These are phyloP conservation scores for Cryptococcus sp. DNA, from an alignment of 1,284 basidiomycete genomes.

Conservation along the genomic window DNA sequence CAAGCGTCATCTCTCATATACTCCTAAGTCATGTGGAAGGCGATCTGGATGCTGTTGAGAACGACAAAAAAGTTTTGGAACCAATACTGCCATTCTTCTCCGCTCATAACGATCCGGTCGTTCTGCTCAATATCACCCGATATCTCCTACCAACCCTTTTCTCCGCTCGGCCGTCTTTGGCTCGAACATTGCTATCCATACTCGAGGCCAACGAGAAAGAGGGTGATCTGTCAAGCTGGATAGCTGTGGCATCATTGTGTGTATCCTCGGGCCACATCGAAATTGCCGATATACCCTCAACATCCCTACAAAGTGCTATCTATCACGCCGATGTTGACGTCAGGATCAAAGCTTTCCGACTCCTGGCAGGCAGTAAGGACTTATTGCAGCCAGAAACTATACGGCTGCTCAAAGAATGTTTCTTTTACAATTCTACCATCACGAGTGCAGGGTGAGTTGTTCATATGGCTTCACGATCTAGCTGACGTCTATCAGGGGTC, in stretches of 20 bases:
- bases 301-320: constrained; percentile 23
- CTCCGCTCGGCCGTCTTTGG: constrained; percentile 10
- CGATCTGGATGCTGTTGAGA: neutral
- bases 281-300: constrained; percentile 18
- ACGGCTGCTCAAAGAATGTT: constrained; percentile 22
- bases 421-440: constrained; percentile 23
- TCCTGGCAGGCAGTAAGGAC: constrained; percentile 27
- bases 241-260: constrained; percentile 33
- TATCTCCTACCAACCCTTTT: constrained; percentile 34
- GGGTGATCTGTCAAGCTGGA: constrained; percentile 28
- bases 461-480: neutral
- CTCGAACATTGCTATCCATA: constrained; percentile 14
- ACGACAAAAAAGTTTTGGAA: neutral
- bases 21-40: neutral
- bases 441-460: constrained; percentile 30
- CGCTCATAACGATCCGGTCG: constrained; percentile 7
- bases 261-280: constrained; percentile 20
- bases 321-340: constrained; percentile 27
- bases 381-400: constrained; percentile 16
- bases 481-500: constrained; percentile 11
- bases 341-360: constrained; percentile 31
- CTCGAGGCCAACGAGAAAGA: constrained; percentile 4
- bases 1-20: constrained; percentile 15
- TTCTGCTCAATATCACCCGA: constrained; percentile 18
- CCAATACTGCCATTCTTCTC: constrained; percentile 24